Conservation (phyloP, 805 yeast species). For the Saccharomycopsis sp. region DNA sequence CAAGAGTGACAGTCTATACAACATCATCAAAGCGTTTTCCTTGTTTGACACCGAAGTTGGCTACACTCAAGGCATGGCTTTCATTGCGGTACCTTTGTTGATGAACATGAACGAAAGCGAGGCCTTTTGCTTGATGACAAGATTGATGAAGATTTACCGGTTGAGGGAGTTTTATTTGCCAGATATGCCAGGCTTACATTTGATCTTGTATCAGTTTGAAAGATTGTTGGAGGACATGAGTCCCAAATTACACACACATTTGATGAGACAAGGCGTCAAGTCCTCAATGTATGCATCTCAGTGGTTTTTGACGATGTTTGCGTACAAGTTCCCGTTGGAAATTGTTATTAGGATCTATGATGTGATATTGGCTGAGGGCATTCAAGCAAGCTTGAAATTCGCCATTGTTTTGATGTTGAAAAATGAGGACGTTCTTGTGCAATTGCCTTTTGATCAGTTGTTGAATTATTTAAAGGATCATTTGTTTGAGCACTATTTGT, state of each 20-base stretch:
- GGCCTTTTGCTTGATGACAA: slow-evolving; percentile 71
- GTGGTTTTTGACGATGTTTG: slow-evolving; percentile 93
- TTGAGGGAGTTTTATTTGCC: slow-evolving; percentile 71
- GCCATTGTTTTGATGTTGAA: slow-evolving; percentile 71
- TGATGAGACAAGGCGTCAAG: slow-evolving; percentile 76
- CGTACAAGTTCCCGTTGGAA: slow-evolving; percentile 86
- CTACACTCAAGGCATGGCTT: slow-evolving; percentile 97
- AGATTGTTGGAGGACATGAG: slow-evolving; percentile 67
- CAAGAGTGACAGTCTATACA: slow-evolving; percentile 55
- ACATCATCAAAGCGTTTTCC: slow-evolving; percentile 76
- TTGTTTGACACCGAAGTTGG: slow-evolving; percentile 88
- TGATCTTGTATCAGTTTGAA: slow-evolving; percentile 83
- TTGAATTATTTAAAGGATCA: slow-evolving; percentile 71
- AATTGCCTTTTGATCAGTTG: slow-evolving; percentile 65
- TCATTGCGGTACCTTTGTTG: slow-evolving; percentile 75
- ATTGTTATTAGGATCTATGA: slow-evolving; percentile 85
- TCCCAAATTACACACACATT: slow-evolving; percentile 67
- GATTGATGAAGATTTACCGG: slow-evolving; percentile 78
- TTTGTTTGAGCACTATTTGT: slow-evolving; percentile 62
- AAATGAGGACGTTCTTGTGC: slow-evolving; percentile 50
- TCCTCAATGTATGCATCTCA: slow-evolving; percentile 97
- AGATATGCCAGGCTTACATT: slow-evolving; percentile 89
- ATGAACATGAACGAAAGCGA: slow-evolving; percentile 77
- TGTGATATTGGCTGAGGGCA: slow-evolving; percentile 82
- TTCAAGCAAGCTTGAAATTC: slow-evolving; percentile 77